These are phyloP conservation scores for Chrysoporthe puriensis DNA, from an alignment of 2,329 filamentous ascomycete genomes.

Conservation along the genomic window DNA sequence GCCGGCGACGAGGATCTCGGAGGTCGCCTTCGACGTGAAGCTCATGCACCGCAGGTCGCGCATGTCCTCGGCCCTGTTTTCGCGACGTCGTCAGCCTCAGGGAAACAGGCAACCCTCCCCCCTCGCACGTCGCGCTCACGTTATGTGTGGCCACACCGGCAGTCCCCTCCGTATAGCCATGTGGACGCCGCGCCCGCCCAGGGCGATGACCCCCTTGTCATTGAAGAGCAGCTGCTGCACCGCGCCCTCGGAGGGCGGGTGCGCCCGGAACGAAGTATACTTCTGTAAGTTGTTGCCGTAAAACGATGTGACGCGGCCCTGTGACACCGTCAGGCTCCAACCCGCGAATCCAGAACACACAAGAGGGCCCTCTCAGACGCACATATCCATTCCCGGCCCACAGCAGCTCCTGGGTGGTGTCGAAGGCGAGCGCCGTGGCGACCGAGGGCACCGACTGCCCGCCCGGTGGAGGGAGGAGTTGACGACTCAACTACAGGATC, in stretches of 20 bases:
- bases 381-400: conserved; percentile 94
- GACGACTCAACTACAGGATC: conserved; percentile 69
- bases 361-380: conserved; percentile 39
- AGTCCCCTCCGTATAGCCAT: conserved; percentile 83
- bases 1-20: conserved; percentile 85
- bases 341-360: neutral
- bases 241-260: conserved; percentile 71
- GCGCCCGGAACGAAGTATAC: conserved; percentile 89
- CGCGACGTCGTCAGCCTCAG: conserved; percentile 9
- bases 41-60: conserved; percentile 91
- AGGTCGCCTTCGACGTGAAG: conserved; percentile 84
- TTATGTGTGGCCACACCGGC: conserved; percentile 81
- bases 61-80: conserved; percentile 71
- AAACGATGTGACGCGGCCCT: conserved; percentile 91
- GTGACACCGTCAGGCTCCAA: neutral
- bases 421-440: conserved; percentile 79
- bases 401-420: conserved; percentile 83
- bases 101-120: neutral
- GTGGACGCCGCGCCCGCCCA: conserved; percentile 83
- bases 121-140: conserved; percentile 49
- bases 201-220: conserved; percentile 84
- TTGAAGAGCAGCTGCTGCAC: conserved; percentile 90
- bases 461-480: conserved; percentile 78
- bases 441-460: conserved; percentile 67
- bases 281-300: conserved; percentile 81